These are phyloP conservation scores for Geotrichum australiense DNA, from an alignment of 1,139 yeast genomes.

Conservation along the genomic window DNA sequence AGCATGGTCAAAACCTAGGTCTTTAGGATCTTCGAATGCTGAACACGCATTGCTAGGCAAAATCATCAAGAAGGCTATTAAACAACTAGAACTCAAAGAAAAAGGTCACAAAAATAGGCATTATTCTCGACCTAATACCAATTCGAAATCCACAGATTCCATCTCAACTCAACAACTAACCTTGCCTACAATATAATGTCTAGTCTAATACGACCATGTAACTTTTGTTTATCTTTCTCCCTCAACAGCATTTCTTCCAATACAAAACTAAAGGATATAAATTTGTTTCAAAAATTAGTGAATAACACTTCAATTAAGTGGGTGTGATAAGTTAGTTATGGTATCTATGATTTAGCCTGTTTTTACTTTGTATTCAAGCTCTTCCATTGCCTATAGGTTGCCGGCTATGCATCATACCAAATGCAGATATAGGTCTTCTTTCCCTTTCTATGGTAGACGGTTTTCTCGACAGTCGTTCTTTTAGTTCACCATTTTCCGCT, in stretches of 20 bases:
- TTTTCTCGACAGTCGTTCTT: neutral
- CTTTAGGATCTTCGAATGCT: constrained; percentile 43
- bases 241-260: too few relatives aligned
- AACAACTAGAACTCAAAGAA: constrained; percentile 35
- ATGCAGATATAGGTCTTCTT: constrained; percentile 15
- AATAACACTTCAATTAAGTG: too few relatives aligned
- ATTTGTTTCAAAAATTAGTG: too few relatives aligned
- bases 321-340: too few relatives aligned
- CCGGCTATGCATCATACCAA: constrained; percentile 15
- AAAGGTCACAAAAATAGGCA: constrained; percentile 1
- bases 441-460: neutral
- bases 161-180: too few relatives aligned
- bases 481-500: neutral
- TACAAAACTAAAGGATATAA: too few relatives aligned
- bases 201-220: too few relatives aligned
- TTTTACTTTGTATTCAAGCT: constrained; percentile 2
- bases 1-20: constrained; percentile 57
- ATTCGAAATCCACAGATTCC: too few relatives aligned
- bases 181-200: too few relatives aligned
- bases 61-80: constrained; percentile 53
- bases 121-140: too few relatives aligned
- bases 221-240: too few relatives aligned
- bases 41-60: constrained; percentile 48
- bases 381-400: constrained; percentile 14
- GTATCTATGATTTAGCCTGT: too few relatives aligned